Base-by-base conservation (phyloP, 2,329 filamentous ascomycete genomes). In the Aspergillus sp. region DNA sequence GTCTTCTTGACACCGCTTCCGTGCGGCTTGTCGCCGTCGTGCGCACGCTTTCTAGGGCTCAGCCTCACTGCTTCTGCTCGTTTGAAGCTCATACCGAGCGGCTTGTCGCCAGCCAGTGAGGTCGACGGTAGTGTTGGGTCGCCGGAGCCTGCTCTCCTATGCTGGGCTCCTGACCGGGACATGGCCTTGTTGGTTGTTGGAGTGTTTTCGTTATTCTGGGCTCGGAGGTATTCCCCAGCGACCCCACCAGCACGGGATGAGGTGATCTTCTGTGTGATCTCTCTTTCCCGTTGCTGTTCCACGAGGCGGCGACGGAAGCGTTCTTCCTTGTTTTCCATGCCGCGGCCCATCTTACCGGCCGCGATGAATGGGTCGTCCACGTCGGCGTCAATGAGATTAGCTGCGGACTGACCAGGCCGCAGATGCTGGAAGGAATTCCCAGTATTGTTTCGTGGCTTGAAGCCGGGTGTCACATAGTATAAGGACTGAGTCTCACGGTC, bases 1-100 rank as follows among this genome's bases (percentile, higher is more conserved):
- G 89, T 92, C 80, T 90, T 91, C 76, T 91, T 68, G 68, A 81
- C 63, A 60, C 70, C 72, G 58, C 69, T 69, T 25, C 67, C 67
- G 52, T 70, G 69, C 15, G 67, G 68, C 44, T 61, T 70, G 63
- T 69, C 68, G 19, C 64, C 69, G 63, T 75, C 72, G 61, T 73
- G 68, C 12, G 68, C 68, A 25, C 74, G 70, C 58, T 77, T 78
- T 63, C 73, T 68, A 4, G 76, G 76, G 17, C 75, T 73, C 31
- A 79, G 63, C 17, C 74, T 71, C 31, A 79, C 72, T 45, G 71
- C 66, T 23, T 72, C 70, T 7, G 77, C 77, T 55, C 70, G 74
- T 44, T 71, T 70, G 37, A 71, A 65, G 7, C 57, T 62, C 33
- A 73, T 51, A 19, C 66, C 66, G 11, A 74, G 61, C 11, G 59